phyloP scores from a whole-genome alignment of 768 basidiomycete genomes.

The Clathrus columnatus region DNA sequence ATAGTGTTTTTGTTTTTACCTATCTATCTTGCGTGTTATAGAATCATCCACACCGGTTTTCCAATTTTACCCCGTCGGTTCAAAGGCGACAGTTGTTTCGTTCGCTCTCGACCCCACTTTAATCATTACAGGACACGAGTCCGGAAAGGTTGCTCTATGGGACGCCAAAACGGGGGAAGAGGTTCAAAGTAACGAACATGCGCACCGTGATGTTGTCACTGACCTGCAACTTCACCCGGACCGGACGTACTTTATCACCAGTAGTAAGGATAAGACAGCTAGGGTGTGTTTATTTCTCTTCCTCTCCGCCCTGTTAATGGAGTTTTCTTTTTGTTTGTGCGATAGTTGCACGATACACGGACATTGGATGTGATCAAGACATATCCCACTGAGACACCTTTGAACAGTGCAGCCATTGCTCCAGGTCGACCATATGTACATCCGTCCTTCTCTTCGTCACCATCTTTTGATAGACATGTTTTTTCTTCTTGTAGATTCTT shows the following conservation, averaged over 20 bases:
- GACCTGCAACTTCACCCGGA: conserved; percentile 89
- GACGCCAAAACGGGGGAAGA: conserved; percentile 85
- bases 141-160: conserved; percentile 89
- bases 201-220: conserved; percentile 79
- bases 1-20: conserved; percentile 5
- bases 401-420: conserved; percentile 88
- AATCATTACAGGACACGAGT: conserved; percentile 93
- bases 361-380: conserved; percentile 89
- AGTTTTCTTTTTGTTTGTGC: neutral
- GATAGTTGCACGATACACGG: conserved; percentile 79
- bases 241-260: conserved; percentile 90
- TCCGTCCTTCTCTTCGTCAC: neutral
- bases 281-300: conserved; percentile 44
- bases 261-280: conserved; percentile 94
- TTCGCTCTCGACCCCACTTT: conserved; percentile 72
- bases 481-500: conserved; percentile 49
- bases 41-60: conserved; percentile 67
- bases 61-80: conserved; percentile 83
- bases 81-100: conserved; percentile 94
- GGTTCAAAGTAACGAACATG: conserved; percentile 72
- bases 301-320: neutral
- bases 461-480: neutral
- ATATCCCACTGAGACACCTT: conserved; percentile 83
- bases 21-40: conserved; percentile 22
- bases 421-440: conserved; percentile 74